Evolutionary conservation across 495 filamentous ascomycete species (phyloP), one percentile per base, ranked within the genome.

Genomic region (Penicillium macrosclerotiorum): DNA sequence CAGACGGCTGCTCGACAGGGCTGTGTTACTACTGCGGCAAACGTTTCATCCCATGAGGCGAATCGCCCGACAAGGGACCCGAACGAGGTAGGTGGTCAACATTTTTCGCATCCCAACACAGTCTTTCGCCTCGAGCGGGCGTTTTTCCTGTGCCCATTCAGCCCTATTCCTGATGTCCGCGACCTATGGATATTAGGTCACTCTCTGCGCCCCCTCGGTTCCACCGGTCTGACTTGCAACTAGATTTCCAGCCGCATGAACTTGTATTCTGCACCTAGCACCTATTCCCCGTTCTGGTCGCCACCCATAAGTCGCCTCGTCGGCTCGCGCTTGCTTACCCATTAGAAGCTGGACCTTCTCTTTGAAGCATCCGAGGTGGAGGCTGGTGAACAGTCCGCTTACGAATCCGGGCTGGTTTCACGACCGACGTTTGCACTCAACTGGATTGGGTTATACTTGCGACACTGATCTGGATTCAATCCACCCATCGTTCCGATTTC

Each of bases 21-120:
- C 63, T 54, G 53, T 60, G 54, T 62, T 36, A 63, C 54, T 61
- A 37, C 50, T 51, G 50, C 54, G 55, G 43, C 49, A 54, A 57
- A 53, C 60, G 57, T 60, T 59, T 60, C 53, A 56, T 57, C 52
- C 47, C 45, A 57, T 63, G 57, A 60, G 52, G 59, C 57, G 52
- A 59, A 57, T 62, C 52, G 56, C 58, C 56, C 48, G 55, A 50
- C 52, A 41, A 60, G 51, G 50, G 51, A 50, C 38, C 46, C 46
- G 44, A 47, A 44, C 26, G 32, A 51, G 35, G 48, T 52, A 39
- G 43, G 45, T 41, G 30, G 27, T 18, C 40, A 9, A 40, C 4
- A 6, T 3, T n/a, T n/a, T n/a, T n/a, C n/a, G n/a, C n/a, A n/a
- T n/a, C n/a, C n/a, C n/a, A n/a, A n/a, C n/a, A n/a, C n/a, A n/a